These are phyloP conservation scores for Posidonia australis DNA, from an alignment of 106 monocot species.

Conservation along the genomic window DNA sequence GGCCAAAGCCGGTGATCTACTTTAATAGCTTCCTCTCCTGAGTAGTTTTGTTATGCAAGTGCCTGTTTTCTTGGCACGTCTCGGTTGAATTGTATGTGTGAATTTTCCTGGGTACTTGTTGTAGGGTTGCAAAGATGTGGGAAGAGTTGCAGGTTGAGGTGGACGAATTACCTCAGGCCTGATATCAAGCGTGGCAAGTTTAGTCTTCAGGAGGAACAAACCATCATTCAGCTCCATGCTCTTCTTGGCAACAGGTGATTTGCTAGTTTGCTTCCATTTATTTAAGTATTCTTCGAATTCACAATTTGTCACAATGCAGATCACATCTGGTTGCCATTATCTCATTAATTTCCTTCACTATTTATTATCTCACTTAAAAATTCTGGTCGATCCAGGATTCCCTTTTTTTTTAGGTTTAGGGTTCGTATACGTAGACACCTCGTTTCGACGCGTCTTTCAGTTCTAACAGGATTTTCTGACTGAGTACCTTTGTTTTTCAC, in stretches of 20 bases:
- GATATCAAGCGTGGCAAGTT: constrained; percentile 41
- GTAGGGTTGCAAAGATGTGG: constrained; percentile 61
- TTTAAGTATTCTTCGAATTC: no score
- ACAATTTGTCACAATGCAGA: no score
- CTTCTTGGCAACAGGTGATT: constrained; percentile 47
- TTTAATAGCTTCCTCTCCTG: background rate
- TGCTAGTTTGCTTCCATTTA: background rate
- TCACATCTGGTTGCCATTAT: background rate
- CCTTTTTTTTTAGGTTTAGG: no score
- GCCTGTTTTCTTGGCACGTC: no score
- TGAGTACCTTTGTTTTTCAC: no score
- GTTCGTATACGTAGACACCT: no score
- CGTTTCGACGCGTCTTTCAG: no score
- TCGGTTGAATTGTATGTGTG: background rate
- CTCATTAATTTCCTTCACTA: no score
- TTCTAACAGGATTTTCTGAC: no score
- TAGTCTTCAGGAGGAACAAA: constrained; percentile 55
- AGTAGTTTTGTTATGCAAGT: background rate
- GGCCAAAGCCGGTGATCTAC: constrained; percentile 11
- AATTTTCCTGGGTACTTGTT: background rate
- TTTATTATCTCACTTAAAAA: no score
- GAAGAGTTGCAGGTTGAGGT: constrained; percentile 22
- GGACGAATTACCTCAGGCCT: constrained; percentile 24
- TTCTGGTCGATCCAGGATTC: no score
- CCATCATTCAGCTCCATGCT: constrained; percentile 59